phyloP scores from a whole-genome alignment of 1,139 yeast genomes.

The Suhomyces atakaporum region DNA sequence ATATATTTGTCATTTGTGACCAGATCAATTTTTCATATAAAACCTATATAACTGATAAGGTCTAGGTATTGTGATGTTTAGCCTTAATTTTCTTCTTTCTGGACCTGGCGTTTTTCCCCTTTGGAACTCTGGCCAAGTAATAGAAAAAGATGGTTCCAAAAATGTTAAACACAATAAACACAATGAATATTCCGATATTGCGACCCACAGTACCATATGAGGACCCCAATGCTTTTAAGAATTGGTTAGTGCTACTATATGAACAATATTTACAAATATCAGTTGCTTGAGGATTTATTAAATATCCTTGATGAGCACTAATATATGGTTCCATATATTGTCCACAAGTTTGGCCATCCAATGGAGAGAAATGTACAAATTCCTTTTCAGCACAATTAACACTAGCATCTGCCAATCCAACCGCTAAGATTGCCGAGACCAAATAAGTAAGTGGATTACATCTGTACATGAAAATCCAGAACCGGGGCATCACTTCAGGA shows the following conservation, averaged over 20 bases:
- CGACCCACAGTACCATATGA: constrained; percentile 11
- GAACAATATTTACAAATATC: constrained; percentile 55
- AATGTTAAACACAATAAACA: constrained; percentile 53
- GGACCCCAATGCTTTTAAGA: constrained; percentile 29
- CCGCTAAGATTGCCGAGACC: constrained; percentile 53
- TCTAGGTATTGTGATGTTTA: too few relatives aligned
- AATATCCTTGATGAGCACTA: constrained; percentile 49
- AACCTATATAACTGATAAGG: too few relatives aligned
- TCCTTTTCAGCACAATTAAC: constrained; percentile 53
- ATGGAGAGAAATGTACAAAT: constrained; percentile 47
- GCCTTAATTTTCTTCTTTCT: constrained; percentile 1
- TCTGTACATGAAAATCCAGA: constrained; percentile 62
- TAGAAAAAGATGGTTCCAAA: constrained; percentile 55
- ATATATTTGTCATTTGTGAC: too few relatives aligned
- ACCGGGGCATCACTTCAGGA: constrained; percentile 49
- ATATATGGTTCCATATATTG: constrained; percentile 52
- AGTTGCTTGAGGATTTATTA: constrained; percentile 45
- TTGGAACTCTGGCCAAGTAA: constrained; percentile 81
- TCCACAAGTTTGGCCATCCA: constrained; percentile 54
- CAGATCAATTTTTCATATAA: too few relatives aligned
- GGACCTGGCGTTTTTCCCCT: constrained; percentile 12
- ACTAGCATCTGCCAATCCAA: constrained; percentile 53
- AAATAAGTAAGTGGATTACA: constrained; percentile 69
- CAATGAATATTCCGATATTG: constrained; percentile 13
- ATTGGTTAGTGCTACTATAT: constrained; percentile 51